A percentile compares a stretch with the other conserved stretches of the same genome.
These are phyloP conservation scores for Nicotiana sylvestris DNA, from an alignment of 257 asterid species.

Conservation along the genomic window DNA sequence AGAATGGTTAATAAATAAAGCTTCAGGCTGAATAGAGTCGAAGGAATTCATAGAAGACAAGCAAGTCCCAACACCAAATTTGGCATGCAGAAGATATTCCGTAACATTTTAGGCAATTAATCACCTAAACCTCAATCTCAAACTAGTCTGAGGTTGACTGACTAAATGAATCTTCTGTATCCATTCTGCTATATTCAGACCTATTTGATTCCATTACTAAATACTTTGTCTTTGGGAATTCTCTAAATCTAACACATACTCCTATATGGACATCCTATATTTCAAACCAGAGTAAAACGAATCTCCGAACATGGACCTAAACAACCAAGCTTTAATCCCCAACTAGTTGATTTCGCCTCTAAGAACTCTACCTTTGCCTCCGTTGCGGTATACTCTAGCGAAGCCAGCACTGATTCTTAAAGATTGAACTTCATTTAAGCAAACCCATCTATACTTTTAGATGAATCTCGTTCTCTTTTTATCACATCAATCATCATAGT, in stretches of 20 bases:
- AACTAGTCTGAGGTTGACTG: neutral
- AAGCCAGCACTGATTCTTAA: too few species aligned
- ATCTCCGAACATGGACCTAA: neutral
- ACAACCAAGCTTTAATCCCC: neutral
- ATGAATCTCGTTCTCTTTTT: too few species aligned
- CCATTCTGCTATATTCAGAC: neutral
- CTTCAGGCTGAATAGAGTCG: neutral
- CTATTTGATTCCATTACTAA: neutral
- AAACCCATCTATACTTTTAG: neutral
- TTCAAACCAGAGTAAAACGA: neutral
- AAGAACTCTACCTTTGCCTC: neutral
- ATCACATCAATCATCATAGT: neutral
- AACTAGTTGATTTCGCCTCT: neutral
- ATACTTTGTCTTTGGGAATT: neutral
- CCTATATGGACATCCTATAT: neutral
- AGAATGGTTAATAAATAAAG: neutral
- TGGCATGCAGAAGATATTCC: neutral
- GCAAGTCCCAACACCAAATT: neutral
- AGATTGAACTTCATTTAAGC: neutral
- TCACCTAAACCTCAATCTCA: neutral
- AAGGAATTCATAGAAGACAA: neutral
- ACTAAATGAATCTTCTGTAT: neutral
- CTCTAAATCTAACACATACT: neutral
- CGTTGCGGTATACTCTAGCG: too few species aligned
- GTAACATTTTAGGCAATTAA: neutral